Base-by-base conservation (phyloP, 352 stramenopile genomes). In the Pythium folliculosum region DNA sequence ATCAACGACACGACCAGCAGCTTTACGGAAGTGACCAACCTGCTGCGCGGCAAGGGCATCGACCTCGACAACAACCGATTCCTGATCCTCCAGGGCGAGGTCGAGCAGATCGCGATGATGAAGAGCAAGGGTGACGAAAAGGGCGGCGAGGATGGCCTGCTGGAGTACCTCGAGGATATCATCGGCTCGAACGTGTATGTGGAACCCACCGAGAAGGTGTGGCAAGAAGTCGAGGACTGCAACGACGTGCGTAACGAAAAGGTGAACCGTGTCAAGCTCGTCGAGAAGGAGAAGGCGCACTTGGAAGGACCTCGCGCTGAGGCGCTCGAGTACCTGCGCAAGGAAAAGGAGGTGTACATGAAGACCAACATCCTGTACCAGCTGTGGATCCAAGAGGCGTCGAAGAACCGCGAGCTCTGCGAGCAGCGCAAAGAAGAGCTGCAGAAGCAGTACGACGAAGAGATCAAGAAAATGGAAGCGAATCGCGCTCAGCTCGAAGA, bases 121-220 rank as follows among this genome's bases (percentile, higher is more conserved):
- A 98, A 99, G 65, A 98, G 97, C 77, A 99, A 99, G 76, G 96
- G 91, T 14, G 88, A 92, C 1, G 86, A 86, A 44, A 80, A 82
- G 8, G 82, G 94, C 56, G 91, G 98, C 61, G 97, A 99, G 67
- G 97, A 99, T 57, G 98, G 98, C 21, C 78, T 99, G 27, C 83
- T 99, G 13, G 98, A 99, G 78, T 99, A 99, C 76, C 75, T 99
- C 9, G 98, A 99, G 73, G 98, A 99, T 71, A 99, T 99, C 48
- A 99, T 99, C 67, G 98, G 98, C 63, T 98, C 85, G 17, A 99
- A 99, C 71, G 96, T 98, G 55, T 99, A 98, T 69, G 94, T 99
- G 0, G 94, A 98, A 54, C 86, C 90, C 16, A 99, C 97, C 0
- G 96, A 98, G 61, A 76, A 90, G 51, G 95, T 94, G 53, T 91